Percentiles rank a stretch among this genome's conserved stretches.
Conservation (phyloP, 768 basidiomycete species). For the Leucosporidium creatinivorum region DNA sequence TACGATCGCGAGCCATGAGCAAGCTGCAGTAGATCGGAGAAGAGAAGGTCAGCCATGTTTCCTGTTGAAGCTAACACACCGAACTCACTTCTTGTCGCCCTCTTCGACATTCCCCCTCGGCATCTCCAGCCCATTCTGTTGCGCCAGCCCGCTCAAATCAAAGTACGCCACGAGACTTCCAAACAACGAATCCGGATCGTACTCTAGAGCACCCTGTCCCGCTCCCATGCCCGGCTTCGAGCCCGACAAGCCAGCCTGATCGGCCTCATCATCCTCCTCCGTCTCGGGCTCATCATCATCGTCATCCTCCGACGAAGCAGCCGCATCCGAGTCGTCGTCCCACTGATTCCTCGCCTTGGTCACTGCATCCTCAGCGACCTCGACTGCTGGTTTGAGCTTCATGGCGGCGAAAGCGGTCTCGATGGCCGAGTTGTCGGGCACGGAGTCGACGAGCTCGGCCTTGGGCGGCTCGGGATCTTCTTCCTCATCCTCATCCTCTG, state of each 20-base stretch:
- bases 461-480: neutral
- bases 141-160: slow-evolving; percentile 70
- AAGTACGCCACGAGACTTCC: slow-evolving; percentile 51
- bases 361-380: neutral
- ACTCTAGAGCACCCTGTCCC: slow-evolving; percentile 1
- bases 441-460: neutral
- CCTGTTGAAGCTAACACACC: too few relatives aligned
- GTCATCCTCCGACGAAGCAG: too few relatives aligned
- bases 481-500: too few relatives aligned
- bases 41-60: too few relatives aligned
- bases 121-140: slow-evolving; percentile 53
- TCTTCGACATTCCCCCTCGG: slow-evolving; percentile 49
- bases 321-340: neutral
- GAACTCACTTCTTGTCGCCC: slow-evolving; percentile 31
- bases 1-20: neutral
- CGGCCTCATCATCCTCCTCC: neutral
- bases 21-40: neutral
- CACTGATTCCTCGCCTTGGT: slow-evolving; percentile 7
- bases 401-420: neutral
- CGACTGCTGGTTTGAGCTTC: neutral
- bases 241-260: neutral
- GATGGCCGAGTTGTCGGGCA: neutral
- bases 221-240: slow-evolving; percentile 20
- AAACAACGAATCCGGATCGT: slow-evolving; percentile 14
- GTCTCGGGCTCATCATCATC: slow-evolving; percentile 1